phyloP scores from a whole-genome alignment of 1,139 yeast species.

The Saccharomyces pastorianus region DNA sequence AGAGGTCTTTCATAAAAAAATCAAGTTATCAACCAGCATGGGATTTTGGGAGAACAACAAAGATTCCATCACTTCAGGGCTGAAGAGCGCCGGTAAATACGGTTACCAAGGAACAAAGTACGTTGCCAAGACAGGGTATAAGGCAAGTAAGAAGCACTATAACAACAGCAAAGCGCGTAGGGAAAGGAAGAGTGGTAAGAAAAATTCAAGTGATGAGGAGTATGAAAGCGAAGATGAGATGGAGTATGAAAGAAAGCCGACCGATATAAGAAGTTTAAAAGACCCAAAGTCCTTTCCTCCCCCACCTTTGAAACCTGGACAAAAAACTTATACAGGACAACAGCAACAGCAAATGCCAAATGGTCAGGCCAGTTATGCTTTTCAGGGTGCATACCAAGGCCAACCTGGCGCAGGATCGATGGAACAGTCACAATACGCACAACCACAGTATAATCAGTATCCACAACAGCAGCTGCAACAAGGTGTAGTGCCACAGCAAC shows the following conservation, averaged over 20 bases:
- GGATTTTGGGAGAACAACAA: slow-evolving; percentile 45
- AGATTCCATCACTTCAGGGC: slow-evolving; percentile 37
- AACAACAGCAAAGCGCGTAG: slow-evolving; percentile 18
- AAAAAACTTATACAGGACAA: slow-evolving; percentile 26
- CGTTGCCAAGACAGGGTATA: slow-evolving; percentile 41
- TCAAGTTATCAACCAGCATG: not conserved
- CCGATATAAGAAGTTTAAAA: slow-evolving; percentile 32
- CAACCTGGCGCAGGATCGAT: not conserved
- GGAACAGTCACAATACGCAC: not conserved
- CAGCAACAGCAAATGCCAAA: slow-evolving; percentile 13
- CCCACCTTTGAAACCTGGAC: slow-evolving; percentile 44
- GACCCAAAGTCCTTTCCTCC: slow-evolving; percentile 44
- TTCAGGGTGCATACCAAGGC: not conserved
- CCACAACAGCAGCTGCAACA: slow-evolving; percentile 4
- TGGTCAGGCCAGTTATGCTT: slow-evolving; percentile 8
- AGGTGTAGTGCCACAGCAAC: not conserved
- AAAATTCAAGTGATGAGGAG: slow-evolving; percentile 16
- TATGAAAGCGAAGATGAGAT: slow-evolving; percentile 13
- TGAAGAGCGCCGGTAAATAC: slow-evolving; percentile 32
- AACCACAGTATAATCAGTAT: slow-evolving; percentile 2
- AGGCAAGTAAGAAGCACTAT: slow-evolving; percentile 36
- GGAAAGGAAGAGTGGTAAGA: slow-evolving; percentile 10
- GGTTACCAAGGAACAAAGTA: slow-evolving; percentile 37
- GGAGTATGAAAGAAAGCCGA: slow-evolving; percentile 20
- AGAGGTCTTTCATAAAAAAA: not conserved